Conservation (phyloP, 2,329 filamentous ascomycete genomes). For the Alternaria panax region DNA sequence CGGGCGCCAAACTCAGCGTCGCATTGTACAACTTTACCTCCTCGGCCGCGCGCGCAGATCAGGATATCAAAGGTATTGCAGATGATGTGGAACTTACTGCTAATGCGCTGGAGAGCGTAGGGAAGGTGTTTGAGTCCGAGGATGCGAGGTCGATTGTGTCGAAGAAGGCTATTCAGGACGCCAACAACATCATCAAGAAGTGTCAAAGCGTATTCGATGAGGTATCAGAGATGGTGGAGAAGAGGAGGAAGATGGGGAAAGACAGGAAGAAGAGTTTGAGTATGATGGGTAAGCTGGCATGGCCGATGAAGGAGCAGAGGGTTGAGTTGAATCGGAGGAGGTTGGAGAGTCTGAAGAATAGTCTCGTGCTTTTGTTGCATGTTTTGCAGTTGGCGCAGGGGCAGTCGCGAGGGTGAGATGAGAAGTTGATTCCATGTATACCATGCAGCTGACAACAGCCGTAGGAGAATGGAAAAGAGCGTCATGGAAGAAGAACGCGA, state of each 20-base stretch:
- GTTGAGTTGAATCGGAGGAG: constrained; percentile 32
- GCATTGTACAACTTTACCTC: constrained; percentile 32
- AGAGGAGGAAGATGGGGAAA: constrained; percentile 23
- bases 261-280: constrained; percentile 26
- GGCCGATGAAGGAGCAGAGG: constrained; percentile 37
- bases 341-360: constrained; percentile 40
- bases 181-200: constrained; percentile 31
- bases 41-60: constrained; percentile 30
- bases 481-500: constrained; percentile 31
- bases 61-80: constrained; percentile 35
- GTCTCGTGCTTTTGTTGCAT: constrained; percentile 35
- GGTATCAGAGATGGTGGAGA: constrained; percentile 32
- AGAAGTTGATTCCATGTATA: not conserved
- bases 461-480: constrained; percentile 25
- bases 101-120: constrained; percentile 33
- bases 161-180: constrained; percentile 33
- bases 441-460: not conserved
- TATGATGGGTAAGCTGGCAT: constrained; percentile 28
- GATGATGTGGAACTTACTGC: constrained; percentile 36
- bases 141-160: constrained; percentile 24
- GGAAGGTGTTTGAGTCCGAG: constrained; percentile 27
- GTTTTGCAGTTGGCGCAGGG: constrained; percentile 37
- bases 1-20: constrained; percentile 33
- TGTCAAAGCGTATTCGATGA: constrained; percentile 38
- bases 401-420: constrained; percentile 24